Evolutionary conservation across 2,329 filamentous ascomycete genomes (phyloP).

Genomic region (Eutypella sp.): DNA sequence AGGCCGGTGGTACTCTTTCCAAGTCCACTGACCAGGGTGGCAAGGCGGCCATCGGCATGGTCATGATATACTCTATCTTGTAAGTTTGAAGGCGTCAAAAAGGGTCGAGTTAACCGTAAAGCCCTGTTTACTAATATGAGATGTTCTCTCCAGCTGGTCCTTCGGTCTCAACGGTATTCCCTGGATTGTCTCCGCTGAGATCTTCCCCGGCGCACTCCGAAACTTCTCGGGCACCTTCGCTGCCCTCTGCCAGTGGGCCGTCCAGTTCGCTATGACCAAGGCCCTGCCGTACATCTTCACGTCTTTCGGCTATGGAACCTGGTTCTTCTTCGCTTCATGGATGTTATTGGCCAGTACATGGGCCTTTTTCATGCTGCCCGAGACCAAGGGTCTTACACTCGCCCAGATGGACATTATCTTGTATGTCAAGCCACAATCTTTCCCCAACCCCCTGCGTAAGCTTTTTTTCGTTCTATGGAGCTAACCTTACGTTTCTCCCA

Average conservation of each 20-base stretch:
- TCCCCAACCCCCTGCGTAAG: not conserved
- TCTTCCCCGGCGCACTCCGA: conserved; percentile 39
- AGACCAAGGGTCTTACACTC: not conserved
- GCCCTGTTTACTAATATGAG: too few species aligned
- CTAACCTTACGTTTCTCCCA: not conserved
- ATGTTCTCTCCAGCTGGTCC: conserved; percentile 39
- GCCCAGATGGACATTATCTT: not conserved
- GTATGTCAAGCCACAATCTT: not conserved
- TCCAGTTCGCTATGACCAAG: conserved; percentile 39
- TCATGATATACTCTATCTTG: conserved; percentile 51
- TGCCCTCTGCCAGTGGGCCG: conserved; percentile 37
- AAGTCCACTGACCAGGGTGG: conserved; percentile 40
- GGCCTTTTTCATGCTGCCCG: not conserved
- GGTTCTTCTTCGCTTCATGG: conserved; percentile 52
- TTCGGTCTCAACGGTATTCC: conserved; percentile 41
- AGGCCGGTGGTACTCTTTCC: conserved; percentile 35
- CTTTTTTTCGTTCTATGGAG: not conserved
- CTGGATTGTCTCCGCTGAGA: conserved; percentile 41
- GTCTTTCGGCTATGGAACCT: conserved; percentile 44
- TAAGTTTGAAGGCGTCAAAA: conserved; percentile 27
- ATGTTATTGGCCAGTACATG: conserved; percentile 26
- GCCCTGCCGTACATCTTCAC: conserved; percentile 40
- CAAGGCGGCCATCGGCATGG: conserved; percentile 47
- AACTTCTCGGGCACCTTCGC: conserved; percentile 37
- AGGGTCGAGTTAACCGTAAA: too few species aligned